Percentiles rank a stretch among this genome's conserved stretches.
Evolutionary conservation across 768 basidiomycete species (phyloP).

Genomic region (Suillus discolor): DNA sequence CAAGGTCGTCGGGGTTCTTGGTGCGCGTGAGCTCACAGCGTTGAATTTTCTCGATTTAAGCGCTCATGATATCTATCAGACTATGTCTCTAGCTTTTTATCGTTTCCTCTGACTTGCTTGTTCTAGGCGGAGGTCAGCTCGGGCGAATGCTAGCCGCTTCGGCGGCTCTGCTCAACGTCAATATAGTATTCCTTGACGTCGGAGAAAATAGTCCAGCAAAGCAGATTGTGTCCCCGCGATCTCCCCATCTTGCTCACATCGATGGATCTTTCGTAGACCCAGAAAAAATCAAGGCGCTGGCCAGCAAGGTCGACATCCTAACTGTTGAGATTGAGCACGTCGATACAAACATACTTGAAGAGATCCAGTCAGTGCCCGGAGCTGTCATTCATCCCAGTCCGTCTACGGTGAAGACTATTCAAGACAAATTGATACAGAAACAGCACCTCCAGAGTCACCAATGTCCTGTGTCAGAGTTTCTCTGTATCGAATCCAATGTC

Average conservation of each 20-base stretch:
- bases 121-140: constrained; percentile 90
- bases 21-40: constrained; percentile 27
- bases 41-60: neutral
- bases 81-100: constrained; percentile 9
- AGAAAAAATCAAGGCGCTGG: constrained; percentile 76
- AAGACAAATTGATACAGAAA: constrained; percentile 74
- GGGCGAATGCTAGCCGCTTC: constrained; percentile 95
- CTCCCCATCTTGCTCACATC: constrained; percentile 58
- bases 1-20: constrained; percentile 32
- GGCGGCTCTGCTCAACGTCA: constrained; percentile 84
- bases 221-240: constrained; percentile 68
- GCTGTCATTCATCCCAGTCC: constrained; percentile 74
- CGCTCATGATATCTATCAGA: constrained; percentile 17
- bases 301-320: constrained; percentile 78
- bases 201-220: constrained; percentile 87
- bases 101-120: constrained; percentile 4
- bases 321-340: constrained; percentile 99
- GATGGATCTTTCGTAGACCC: constrained; percentile 90
- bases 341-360: constrained; percentile 71
- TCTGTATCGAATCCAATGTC: constrained; percentile 55
- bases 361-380: constrained; percentile 31
- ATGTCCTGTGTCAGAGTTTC: constrained; percentile 60
- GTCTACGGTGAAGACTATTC: constrained; percentile 80
- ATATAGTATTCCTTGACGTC: constrained; percentile 82
- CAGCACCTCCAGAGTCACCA: constrained; percentile 51